Base-by-base conservation (phyloP, 169 alveolate genomes). In the Cryptosporidium sp. region DNA sequence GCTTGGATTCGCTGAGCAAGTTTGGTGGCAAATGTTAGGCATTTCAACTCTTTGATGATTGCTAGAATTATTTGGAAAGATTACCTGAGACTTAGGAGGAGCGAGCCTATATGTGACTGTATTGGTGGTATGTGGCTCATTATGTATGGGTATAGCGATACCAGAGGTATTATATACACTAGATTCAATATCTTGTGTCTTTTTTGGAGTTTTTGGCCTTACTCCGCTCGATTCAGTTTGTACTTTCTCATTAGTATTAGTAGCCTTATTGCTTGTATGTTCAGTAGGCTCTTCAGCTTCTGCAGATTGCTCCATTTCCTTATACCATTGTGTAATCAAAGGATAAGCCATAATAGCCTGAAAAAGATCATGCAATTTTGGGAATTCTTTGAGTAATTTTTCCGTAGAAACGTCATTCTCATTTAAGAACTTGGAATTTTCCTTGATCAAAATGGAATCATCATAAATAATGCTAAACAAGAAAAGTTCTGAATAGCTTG, bases 51-150 rank as follows among this genome's bases (percentile, higher is more conserved):
- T 80, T 29, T 37, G 75, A 29, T 16, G 2, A 45, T 73, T 73
- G 18, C 35, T 51, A 33, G 69, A 35, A 39, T 43, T 74, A 61
- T 65, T 80, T 23, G 87, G 87, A 52, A 80, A 80, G n/a, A 80
- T 65, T 4, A 80, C 87, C 50, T 80, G 87, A 21, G 87, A 80
- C 70, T 62, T 65, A 16, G 87, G 87, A 61, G 87, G 87, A 39
- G 87, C 87, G 21, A 80, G 67, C 26, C 67, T 80, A 41, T 80
- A 80, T n/a, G 87, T 80, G 50, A 80, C 33, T n/a, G 75, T 65
- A 37, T 80, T 80, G 7, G 87, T 26, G 23, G 87, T 62, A 61
- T 62, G 87, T 35, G 87, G 87, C 55, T 73, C 86, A 41, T 73
- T 73, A 55, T 21, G 4, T 5, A 65, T 31, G 8, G 68, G 52